Evolutionary conservation across 2,329 filamentous ascomycete genomes (phyloP), one percentile per base, ranked within the genome.

Genomic region (Sarocladium strictum): DNA sequence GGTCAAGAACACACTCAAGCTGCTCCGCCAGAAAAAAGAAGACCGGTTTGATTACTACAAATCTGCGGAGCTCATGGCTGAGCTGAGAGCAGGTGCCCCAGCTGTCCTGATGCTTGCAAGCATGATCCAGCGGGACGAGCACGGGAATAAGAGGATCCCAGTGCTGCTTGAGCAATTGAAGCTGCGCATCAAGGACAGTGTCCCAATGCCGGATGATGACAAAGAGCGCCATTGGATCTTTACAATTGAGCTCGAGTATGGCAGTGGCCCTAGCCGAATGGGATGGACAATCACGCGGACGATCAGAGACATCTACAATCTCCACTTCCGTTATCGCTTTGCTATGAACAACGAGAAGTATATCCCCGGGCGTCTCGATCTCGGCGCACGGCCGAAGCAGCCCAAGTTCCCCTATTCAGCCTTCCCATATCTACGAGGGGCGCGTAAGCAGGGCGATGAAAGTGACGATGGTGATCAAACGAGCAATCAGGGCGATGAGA

Each of bases 61-160:
- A 69, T 97, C 93, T 10, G 91, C 94, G 2, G 94, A 99, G 69
- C 77, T 99, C 47, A 93, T 99, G 82, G 94, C 94, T 1, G 94
- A 99, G 70, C 76, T 99, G 35, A 83, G 94, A 50, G 95, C 94
- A 41, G 94, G 91, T 54, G 90, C 92, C 1, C 94, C 94, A 3
- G 94, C 94, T 23, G 94, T 93, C 19, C 76, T 99, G 56, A 96
- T 99, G 70, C 76, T 99, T 53, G 94, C 94, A 7, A 97, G 92
- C 65, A 97, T 97, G 89, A 94, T 97, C 63, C 94, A 97, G 72
- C 83, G 94, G 55, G 94, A 99, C 63, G 94, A 99, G 70, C 90
- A 97, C 63, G 91, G 93, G 50, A 94, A 96, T 70, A 94, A 90
- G 72, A 85, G 92, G 56, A 96, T 99, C 55, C 94, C 94, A 0